Evolutionary conservation across 495 filamentous ascomycete genomes (phyloP), one percentile per base, ranked within the genome.

Genomic region (Daldinia decipiens): DNA sequence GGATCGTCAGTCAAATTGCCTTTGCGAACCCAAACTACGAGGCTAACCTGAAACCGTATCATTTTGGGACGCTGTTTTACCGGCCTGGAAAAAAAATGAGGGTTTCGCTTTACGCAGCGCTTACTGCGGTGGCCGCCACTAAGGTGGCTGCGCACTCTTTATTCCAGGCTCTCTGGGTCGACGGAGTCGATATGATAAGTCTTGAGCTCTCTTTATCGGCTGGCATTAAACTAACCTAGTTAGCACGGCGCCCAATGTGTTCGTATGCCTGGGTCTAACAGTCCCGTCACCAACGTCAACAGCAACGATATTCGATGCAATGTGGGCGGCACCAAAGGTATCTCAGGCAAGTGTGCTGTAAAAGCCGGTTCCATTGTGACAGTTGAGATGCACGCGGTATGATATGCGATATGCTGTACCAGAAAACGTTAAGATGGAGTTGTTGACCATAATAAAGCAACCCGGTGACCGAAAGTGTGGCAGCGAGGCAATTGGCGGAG

Each of bases 401-500:
- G 61, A 65, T 27, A 27, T 27, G 26, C 26, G 21, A 24, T 27
- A 27, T 27, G 4, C 50, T n/a, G 8, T 15, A 45, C 1, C 0
- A 27, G 21, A 29, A 24, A 5, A 67, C 13, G 21, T 27, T 1
- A 74, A 7, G 74, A 70, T 11, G 74, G 75, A 21, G 59, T 77
- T 80, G 34, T 79, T 73, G 72, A 81, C n/a, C 68, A 74, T 11
- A 29, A 29, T 6, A 9, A 8, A 80, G 62, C 84, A 85, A 75
- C 82, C 83, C 31, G 81, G 79, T 19, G 80, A 82, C 70, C 78
- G 84, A 21, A 66, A 32, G 4, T 86, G 84, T 65, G 65, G 52
- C 24, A 77, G 75, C 26, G 79, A 83, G 19, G 84, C 83, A 34
- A 83, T 86, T 59, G 84, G 83, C 3, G 84, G 83, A 39, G 79